Evolutionary conservation across 495 filamentous ascomycete genomes (phyloP).

Genomic region (Aspergillus cristatus): DNA sequence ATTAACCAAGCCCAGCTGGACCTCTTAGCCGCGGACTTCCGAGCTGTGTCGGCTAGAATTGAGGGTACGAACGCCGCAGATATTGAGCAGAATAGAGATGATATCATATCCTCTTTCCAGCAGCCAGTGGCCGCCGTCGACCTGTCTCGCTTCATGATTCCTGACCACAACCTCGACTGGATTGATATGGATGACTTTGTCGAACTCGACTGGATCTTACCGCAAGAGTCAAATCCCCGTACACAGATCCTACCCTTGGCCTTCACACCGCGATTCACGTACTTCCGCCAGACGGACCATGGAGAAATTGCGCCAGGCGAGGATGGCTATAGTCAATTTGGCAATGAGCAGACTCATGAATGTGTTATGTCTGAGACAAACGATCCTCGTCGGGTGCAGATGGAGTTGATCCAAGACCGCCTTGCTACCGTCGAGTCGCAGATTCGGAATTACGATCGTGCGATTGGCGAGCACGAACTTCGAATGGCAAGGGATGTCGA

Average conservation of each 20-base stretch:
- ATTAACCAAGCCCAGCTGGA: slow-evolving; percentile 92
- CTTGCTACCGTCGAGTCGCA: slow-evolving; percentile 71
- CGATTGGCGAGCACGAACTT: slow-evolving; percentile 56
- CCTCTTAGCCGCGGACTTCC: slow-evolving; percentile 83
- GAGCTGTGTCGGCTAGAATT: slow-evolving; percentile 88
- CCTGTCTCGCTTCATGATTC: slow-evolving; percentile 84
- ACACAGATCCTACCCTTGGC: slow-evolving; percentile 89
- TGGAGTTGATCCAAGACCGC: slow-evolving; percentile 70
- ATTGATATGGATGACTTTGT: slow-evolving; percentile 99
- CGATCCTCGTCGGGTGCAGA: slow-evolving; percentile 84
- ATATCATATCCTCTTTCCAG: slow-evolving; percentile 48
- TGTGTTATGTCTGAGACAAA: slow-evolving; percentile 94
- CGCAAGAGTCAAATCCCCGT: slow-evolving; percentile 80
- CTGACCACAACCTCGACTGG: slow-evolving; percentile 89
- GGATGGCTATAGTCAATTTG: slow-evolving; percentile 73
- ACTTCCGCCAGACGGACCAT: slow-evolving; percentile 96
- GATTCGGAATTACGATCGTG: slow-evolving; percentile 58
- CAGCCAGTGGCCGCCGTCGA: slow-evolving; percentile 49
- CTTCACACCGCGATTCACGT: slow-evolving; percentile 88
- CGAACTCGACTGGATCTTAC: slow-evolving; percentile 91
- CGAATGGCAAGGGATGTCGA: slow-evolving; percentile 47
- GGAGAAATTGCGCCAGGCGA: slow-evolving; percentile 58
- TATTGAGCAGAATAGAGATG: slow-evolving; percentile 51
- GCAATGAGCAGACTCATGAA: slow-evolving; percentile 81
- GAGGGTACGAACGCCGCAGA: slow-evolving; percentile 66